These are phyloP conservation scores for Brettanomyces nanus DNA, from an alignment of 805 yeast species.

Conservation along the genomic window DNA sequence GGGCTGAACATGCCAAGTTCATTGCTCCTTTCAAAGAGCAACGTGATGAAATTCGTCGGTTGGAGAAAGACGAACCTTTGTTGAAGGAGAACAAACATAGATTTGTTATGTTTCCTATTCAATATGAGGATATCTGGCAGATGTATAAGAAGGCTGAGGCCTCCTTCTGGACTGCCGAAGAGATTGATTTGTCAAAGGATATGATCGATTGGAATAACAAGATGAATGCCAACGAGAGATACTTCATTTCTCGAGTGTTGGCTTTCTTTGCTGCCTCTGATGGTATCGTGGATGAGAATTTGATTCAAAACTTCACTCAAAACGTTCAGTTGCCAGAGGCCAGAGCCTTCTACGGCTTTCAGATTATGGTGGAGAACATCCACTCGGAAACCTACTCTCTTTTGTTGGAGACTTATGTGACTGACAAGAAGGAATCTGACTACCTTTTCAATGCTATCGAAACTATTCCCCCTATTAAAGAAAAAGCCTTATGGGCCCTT, in stretches of 20 bases:
- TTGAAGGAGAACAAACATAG: conserved; percentile 78
- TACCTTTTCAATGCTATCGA: conserved; percentile 92
- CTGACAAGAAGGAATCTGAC: conserved; percentile 90
- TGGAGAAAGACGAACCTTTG: conserved; percentile 86
- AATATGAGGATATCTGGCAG: conserved; percentile 97
- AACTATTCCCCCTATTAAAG: conserved; percentile 90
- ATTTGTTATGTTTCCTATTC: conserved; percentile 91
- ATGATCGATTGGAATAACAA: conserved; percentile 84
- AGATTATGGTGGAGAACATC: conserved; percentile 98
- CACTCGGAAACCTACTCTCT: conserved; percentile 96
- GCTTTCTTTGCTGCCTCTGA: conserved; percentile 99
- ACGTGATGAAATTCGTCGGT: conserved; percentile 62
- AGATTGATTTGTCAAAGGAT: conserved; percentile 92
- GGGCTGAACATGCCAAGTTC: conserved; percentile 29
- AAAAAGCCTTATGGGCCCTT: conserved; percentile 98
- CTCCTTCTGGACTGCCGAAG: conserved; percentile 99
- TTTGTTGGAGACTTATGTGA: conserved; percentile 89
- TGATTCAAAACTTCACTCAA: conserved; percentile 94
- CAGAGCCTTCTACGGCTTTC: conserved; percentile 98
- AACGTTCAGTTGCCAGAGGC: conserved; percentile 98
- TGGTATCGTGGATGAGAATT: conserved; percentile 96
- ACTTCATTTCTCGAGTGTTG: conserved; percentile 81
- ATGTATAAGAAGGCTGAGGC: conserved; percentile 99
- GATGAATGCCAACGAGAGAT: conserved; percentile 87
- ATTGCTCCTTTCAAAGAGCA: conserved; percentile 56